Evolutionary conservation across 164 flowering plant species (phyloP).

Genomic region (Santalum album): DNA sequence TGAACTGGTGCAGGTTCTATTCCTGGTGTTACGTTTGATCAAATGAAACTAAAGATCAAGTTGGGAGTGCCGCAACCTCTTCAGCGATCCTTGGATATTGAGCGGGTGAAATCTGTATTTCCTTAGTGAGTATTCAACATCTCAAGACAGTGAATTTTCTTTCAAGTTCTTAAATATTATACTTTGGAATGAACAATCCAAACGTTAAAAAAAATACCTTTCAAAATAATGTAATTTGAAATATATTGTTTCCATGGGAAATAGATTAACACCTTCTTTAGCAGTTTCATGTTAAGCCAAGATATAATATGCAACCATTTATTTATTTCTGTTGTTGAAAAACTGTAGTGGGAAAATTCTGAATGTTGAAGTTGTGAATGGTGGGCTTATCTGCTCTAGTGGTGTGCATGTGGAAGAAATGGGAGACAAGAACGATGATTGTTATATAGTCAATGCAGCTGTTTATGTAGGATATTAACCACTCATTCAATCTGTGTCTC

Average conservation of each 20-base stretch:
- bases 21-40: conserved; percentile 76
- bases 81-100: conserved; percentile 62
- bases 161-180: not conserved
- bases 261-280: too few relatives aligned
- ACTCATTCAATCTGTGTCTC: conserved; percentile 1
- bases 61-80: conserved; percentile 75
- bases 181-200: not conserved
- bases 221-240: too few relatives aligned
- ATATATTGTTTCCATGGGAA: too few relatives aligned
- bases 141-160: not conserved
- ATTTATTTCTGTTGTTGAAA: too few relatives aligned
- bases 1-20: conserved; percentile 55
- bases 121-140: conserved; percentile 66
- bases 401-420: conserved; percentile 86
- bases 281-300: too few relatives aligned
- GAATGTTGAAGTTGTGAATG: conserved; percentile 76
- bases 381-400: conserved; percentile 92
- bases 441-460: conserved; percentile 94
- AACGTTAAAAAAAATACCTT: too few relatives aligned
- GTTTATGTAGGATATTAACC: conserved; percentile 85
- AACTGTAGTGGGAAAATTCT: conserved; percentile 63
- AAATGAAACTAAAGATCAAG: conserved; percentile 88
- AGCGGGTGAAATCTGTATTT: conserved; percentile 76
- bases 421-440: conserved; percentile 94
- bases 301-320: too few relatives aligned